A percentile compares a stretch with the other conserved stretches of the same genome.
These are phyloP conservation scores for Fagus sylvatica DNA, from an alignment of 306 rosid species.

Conservation along the genomic window DNA sequence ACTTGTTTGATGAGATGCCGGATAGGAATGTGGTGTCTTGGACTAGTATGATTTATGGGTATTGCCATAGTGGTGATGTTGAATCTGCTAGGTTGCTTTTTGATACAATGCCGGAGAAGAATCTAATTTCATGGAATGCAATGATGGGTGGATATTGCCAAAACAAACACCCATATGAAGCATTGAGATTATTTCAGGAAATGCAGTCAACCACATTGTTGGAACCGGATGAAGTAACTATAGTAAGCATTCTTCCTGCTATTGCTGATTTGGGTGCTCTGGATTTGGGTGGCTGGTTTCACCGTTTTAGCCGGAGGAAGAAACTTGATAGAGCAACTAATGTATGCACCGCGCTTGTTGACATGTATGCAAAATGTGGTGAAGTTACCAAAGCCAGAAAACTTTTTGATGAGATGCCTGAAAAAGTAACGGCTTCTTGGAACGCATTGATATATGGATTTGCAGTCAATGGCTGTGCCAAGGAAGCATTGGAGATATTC, in stretches of 20 bases:
- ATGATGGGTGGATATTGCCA: slow-evolving; percentile 75
- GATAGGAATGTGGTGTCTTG: slow-evolving; percentile 61
- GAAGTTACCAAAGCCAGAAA: slow-evolving; percentile 48
- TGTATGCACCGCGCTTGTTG: slow-evolving; percentile 55
- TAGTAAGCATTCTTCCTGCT: slow-evolving; percentile 70
- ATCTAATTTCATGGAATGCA: slow-evolving; percentile 62
- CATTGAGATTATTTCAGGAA: slow-evolving; percentile 55
- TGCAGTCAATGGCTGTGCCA: slow-evolving; percentile 65
- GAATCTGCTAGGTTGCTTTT: slow-evolving; percentile 54
- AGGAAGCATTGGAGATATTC: slow-evolving; percentile 61
- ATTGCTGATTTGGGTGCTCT: slow-evolving; percentile 66
- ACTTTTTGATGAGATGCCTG: slow-evolving; percentile 44
- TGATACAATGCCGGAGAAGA: slow-evolving; percentile 63
- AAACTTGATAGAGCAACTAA: slow-evolving; percentile 39
- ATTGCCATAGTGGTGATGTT: slow-evolving; percentile 48
- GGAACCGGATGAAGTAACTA: slow-evolving; percentile 63
- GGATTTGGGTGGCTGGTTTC: slow-evolving; percentile 66
- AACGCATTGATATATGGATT: slow-evolving; percentile 77
- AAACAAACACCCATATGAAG: slow-evolving; percentile 50
- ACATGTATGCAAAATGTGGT: slow-evolving; percentile 81
- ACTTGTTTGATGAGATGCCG: slow-evolving; percentile 52
- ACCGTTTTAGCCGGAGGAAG: slow-evolving; percentile 43
- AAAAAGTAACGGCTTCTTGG: slow-evolving; percentile 60
- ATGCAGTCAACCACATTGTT: slow-evolving; percentile 37
- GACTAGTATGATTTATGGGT: slow-evolving; percentile 71